A percentile compares a stretch with the other conserved stretches of the same genome.
phyloP scores from a whole-genome alignment of 2,329 filamentous ascomycete genomes.

The Anthostomella pinea region DNA sequence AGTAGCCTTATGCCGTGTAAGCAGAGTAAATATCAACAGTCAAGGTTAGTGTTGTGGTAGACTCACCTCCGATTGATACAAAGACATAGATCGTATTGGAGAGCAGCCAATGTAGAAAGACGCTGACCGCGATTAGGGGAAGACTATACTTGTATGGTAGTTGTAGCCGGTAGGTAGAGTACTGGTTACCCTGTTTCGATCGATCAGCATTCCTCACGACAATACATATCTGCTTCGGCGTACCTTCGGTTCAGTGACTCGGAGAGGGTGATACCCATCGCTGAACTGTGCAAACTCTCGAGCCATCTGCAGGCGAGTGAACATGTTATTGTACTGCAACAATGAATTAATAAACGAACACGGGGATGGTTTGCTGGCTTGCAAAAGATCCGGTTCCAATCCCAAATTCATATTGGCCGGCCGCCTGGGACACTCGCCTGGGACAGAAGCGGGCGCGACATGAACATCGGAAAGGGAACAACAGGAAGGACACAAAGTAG shows the following conservation, averaged over 20 bases:
- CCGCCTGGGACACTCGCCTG: background rate
- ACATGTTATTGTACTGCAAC: slow-evolving; percentile 33
- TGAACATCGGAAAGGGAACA: too few relatives aligned
- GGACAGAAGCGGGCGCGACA: too few relatives aligned
- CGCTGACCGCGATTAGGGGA: slow-evolving; percentile 6
- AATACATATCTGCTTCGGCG: background rate
- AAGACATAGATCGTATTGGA: slow-evolving; percentile 7
- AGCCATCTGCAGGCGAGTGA: slow-evolving; percentile 40
- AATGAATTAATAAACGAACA: too few relatives aligned
- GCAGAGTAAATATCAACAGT: too few relatives aligned
- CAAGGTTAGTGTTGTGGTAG: too few relatives aligned
- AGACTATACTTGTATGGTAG: slow-evolving; percentile 12
- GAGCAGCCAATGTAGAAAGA: slow-evolving; percentile 9
- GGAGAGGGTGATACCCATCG: slow-evolving; percentile 22
- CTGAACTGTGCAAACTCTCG: slow-evolving; percentile 40
- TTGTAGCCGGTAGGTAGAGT: slow-evolving; percentile 26
- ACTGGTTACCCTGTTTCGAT: slow-evolving; percentile 23
- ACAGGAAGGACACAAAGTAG: background rate
- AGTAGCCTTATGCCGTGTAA: too few relatives aligned
- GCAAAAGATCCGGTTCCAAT: too few relatives aligned
- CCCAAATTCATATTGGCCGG: background rate
- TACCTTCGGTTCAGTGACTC: slow-evolving; percentile 30
- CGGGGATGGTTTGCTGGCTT: too few relatives aligned
- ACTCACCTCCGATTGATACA: slow-evolving; percentile 5
- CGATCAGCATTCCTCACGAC: background rate